phyloP scores from a whole-genome alignment of 176 grass and related monocot species.

The Puya raimondii region DNA sequence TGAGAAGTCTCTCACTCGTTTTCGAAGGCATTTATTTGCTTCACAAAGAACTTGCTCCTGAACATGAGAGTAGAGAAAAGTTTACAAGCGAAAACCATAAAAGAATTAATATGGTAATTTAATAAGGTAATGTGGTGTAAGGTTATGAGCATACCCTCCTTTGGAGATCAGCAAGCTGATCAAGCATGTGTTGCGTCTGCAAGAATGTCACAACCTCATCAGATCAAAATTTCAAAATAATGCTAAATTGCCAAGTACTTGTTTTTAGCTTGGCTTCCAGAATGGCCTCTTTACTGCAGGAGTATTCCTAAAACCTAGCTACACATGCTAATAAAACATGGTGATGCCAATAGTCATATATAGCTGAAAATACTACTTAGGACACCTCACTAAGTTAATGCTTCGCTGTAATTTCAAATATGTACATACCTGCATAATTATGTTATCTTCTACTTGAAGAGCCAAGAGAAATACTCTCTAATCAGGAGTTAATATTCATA shows the following conservation, averaged over 20 bases:
- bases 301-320: too few relatives aligned
- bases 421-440: too few relatives aligned
- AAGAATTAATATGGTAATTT: background rate
- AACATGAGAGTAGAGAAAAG: constrained; percentile 14
- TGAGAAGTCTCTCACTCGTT: constrained; percentile 41
- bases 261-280: too few relatives aligned
- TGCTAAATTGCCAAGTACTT: background rate
- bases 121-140: background rate
- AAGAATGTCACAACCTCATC: constrained; percentile 4
- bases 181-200: constrained; percentile 81
- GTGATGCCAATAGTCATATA: too few relatives aligned
- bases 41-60: constrained; percentile 75
- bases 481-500: too few relatives aligned
- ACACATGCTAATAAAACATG: too few relatives aligned
- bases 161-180: constrained; percentile 66
- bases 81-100: background rate
- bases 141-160: constrained; percentile 41
- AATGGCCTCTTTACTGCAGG: too few relatives aligned
- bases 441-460: too few relatives aligned
- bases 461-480: too few relatives aligned
- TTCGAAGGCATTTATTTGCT: constrained; percentile 70
- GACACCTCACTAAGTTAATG: too few relatives aligned
- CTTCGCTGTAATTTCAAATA: too few relatives aligned
- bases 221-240: background rate
- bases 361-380: too few relatives aligned